Percentiles rank a stretch among this genome's conserved stretches.
Conservation (phyloP, 2,329 filamentous ascomycete species). For the Corynespora cassiicola region DNA sequence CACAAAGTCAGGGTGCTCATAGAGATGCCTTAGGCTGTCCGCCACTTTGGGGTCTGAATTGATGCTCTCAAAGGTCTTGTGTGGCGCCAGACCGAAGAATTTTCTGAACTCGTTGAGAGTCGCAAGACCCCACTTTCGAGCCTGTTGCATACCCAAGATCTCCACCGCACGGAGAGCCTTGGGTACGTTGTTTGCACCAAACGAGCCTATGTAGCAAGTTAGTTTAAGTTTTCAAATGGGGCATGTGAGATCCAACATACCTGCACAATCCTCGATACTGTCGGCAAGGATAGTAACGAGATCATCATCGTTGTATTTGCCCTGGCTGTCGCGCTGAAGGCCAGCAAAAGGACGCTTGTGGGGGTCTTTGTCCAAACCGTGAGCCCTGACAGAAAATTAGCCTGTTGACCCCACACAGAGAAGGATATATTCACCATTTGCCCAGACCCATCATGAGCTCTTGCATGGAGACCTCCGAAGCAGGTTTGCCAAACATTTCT, state of each 20-base stretch:
- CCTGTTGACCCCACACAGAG: too few species aligned
- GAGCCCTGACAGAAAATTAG: too few species aligned
- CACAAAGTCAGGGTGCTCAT: constrained; percentile 79
- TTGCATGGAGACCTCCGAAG: constrained; percentile 63
- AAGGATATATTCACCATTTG: too few species aligned
- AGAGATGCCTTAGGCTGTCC: constrained; percentile 61
- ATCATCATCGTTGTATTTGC: constrained; percentile 75
- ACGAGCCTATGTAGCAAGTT: constrained; percentile 44
- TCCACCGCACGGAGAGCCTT: constrained; percentile 75
- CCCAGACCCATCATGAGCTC: constrained; percentile 46
- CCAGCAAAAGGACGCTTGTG: constrained; percentile 70
- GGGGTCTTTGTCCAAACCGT: constrained; percentile 60
- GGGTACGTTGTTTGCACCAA: constrained; percentile 72
- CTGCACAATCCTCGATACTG: constrained; percentile 73
- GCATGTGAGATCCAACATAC: constrained; percentile 5
- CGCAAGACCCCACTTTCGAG: constrained; percentile 76
- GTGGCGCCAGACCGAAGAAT: constrained; percentile 78
- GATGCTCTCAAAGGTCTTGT: constrained; percentile 82
- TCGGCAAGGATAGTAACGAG: constrained; percentile 72
- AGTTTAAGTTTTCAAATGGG: background rate
- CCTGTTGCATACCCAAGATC: constrained; percentile 78
- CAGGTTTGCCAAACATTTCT: too few species aligned
- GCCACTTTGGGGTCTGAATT: constrained; percentile 77
- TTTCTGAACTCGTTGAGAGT: constrained; percentile 84
- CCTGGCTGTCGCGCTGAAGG: constrained; percentile 68